Evolutionary conservation across 2,329 filamentous ascomycete genomes (phyloP).

Genomic region (Ceratocystis colombiana): DNA sequence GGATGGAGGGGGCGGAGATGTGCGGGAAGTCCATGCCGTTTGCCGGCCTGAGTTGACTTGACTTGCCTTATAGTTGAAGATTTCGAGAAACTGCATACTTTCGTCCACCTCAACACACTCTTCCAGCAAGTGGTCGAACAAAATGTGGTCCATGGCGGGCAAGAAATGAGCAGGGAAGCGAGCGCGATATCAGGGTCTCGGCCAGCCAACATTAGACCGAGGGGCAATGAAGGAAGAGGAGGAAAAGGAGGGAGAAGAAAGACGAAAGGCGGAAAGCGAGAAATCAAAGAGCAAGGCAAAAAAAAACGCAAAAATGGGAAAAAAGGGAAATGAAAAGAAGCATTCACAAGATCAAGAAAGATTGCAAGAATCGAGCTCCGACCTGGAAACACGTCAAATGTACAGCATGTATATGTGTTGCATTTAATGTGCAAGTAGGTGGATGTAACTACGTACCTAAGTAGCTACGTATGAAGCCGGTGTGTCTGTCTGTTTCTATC

Average conservation of each 20-base stretch:
- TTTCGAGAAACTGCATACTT: slow-evolving; percentile 46
- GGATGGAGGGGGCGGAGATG: background rate
- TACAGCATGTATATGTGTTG: background rate
- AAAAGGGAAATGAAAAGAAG: background rate
- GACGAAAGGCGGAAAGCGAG: background rate
- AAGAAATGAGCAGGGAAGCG: background rate
- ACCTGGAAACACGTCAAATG: background rate
- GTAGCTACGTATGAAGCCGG: too few species aligned
- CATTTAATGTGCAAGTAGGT: too few species aligned
- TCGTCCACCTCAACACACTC: slow-evolving; percentile 43
- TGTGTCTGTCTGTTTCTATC: too few species aligned
- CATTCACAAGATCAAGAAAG: background rate
- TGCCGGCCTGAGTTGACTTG: background rate
- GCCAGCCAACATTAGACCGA: too few species aligned
- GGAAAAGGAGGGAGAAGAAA: background rate
- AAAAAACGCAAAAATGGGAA: background rate
- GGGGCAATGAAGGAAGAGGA: background rate
- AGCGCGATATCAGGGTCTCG: background rate
- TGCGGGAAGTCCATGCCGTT: background rate
- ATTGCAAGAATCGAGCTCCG: background rate
- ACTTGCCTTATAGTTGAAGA: slow-evolving; percentile 42
- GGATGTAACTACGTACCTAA: too few species aligned
- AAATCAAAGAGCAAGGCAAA: too few species aligned
- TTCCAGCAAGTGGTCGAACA: slow-evolving; percentile 31
- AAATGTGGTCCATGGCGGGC: slow-evolving; percentile 18